Conservation (phyloP, 805 yeast genomes). For the Cyberlindnera euphorbiae region DNA sequence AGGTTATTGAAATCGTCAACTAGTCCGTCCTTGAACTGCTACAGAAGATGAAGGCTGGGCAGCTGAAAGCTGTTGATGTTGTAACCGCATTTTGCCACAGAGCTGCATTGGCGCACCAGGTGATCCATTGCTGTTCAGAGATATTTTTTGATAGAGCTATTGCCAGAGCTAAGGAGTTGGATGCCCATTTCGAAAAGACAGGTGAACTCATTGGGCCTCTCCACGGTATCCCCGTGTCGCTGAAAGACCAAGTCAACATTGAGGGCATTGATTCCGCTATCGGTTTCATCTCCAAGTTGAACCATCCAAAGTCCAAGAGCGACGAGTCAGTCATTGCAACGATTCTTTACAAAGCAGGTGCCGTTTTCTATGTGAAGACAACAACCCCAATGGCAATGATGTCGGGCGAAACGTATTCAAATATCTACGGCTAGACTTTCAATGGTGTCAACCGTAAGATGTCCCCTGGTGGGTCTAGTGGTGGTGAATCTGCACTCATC, state of each 20-base stretch:
- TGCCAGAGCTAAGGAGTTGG: slow-evolving; percentile 48
- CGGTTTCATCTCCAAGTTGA: slow-evolving; percentile 41
- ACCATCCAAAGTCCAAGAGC: slow-evolving; percentile 45
- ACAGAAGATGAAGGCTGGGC: slow-evolving; percentile 3
- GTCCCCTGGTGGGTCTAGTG: slow-evolving; percentile 49
- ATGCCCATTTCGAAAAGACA: slow-evolving; percentile 39
- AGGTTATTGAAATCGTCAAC: slow-evolving; percentile 5
- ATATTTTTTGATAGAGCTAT: slow-evolving; percentile 52
- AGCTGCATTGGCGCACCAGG: slow-evolving; percentile 53
- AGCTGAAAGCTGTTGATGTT: slow-evolving; percentile 39
- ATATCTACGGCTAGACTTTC: slow-evolving; percentile 40
- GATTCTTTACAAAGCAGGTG: slow-evolving; percentile 41
- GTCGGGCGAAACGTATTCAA: slow-evolving; percentile 41
- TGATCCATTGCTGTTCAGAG: slow-evolving; percentile 32
- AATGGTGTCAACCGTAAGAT: slow-evolving; percentile 40
- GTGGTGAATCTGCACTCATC: slow-evolving; percentile 47
- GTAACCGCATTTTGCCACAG: slow-evolving; percentile 49
- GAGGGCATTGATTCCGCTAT: slow-evolving; percentile 44
- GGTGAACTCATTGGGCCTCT: slow-evolving; percentile 57
- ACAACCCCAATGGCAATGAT: slow-evolving; percentile 47
- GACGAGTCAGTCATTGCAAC: slow-evolving; percentile 34
- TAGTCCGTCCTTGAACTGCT: slow-evolving; percentile 3
- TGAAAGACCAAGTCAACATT: slow-evolving; percentile 41
- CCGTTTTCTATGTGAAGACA: slow-evolving; percentile 50
- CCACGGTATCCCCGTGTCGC: slow-evolving; percentile 62